Base-by-base conservation (phyloP, 768 basidiomycete genomes). In the Krasilnikovozyma curviuscula region DNA sequence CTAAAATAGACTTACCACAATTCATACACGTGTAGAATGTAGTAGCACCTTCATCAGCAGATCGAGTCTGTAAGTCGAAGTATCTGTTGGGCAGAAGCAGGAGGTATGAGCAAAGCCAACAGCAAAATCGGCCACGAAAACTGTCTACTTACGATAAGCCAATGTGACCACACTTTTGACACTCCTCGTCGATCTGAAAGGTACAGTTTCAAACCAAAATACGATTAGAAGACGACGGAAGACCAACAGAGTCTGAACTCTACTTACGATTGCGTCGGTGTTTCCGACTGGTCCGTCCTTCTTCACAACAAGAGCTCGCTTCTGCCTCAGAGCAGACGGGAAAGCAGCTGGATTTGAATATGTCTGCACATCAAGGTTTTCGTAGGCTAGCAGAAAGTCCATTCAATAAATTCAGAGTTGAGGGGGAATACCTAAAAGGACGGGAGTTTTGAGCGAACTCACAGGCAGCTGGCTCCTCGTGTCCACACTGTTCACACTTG, bases 321-420 rank as follows among this genome's bases (percentile, higher is more conserved):
- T 84, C 56, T 89, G 83, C 58, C 79, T 69, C 51, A 97, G 65
- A 0, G 78, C 73, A 24, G 84, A 88, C 0, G 93, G 91, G 63
- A 97, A 95, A 3, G 93, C 91, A 47, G 88, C 83, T 0, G 86
- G 82, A 54, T 86, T 82, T 7, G 89, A 93, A 23, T 76, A 78
- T 0, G 93, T 97, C 44, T 78, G 77, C 41, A 89, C 85, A 54
- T 81, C 76, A 25, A 79, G 79, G 64, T 85, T 82, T 57, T 95
- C 88, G 62, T 91, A 97, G 3, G 85, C 88, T 93, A 56, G 5
- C n/a, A 21, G 30, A 32, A 14, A 44, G 19, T 13, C 8, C 24
- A 3, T 5, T 38, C 25, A 19, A 25, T 2, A 28, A 47, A 42
- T 35, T 28, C 48, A 27, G 10, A 14, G n/a, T 5, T 5, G 21